Base-by-base conservation (phyloP, 2,329 filamentous ascomycete genomes). In the Pseudogymnoascus sp. region DNA sequence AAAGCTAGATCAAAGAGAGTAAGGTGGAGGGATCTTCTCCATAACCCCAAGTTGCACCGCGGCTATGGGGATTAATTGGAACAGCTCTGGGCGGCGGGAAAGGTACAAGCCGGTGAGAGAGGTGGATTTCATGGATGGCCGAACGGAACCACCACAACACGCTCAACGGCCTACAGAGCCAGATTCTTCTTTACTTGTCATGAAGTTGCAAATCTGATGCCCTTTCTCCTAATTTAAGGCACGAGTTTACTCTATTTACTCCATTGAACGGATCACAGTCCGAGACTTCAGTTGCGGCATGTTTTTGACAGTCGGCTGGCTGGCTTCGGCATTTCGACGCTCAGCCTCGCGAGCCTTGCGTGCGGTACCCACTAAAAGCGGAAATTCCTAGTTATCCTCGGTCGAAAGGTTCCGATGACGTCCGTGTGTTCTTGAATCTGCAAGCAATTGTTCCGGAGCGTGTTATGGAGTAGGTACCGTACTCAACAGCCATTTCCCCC, bases 1-100 rank as follows among this genome's bases (percentile, higher is more conserved):
- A 18, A 56, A 56, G 36, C 49, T 56, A 56, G 49, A 56, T 11
- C 49, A 56, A 56, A 56, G 28, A 36, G 28, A 56, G 49, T 56
- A 34, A 56, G 49, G 49, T 56, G 49, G 49, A 56, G 49, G 49
- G 49, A 56, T 56, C 49, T 56, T 56, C 49, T 56, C 49, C 49
- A 56, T 56, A 56, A 56, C 49, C 49, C 49, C 49, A 56, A 56
- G 49, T 56, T 56, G 49, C 49, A 56, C 49, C 49, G 49, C 49
- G 49, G 49, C 49, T 56, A 56, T 56, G 49, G 49, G 21, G 49
- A 56, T 34, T 56, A 34, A 56, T 11, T 56, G 49, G 28, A 56
- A 56, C 49, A 34, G 49, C 49, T 56, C 25, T 56, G 25, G 49
- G 49, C 49, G 43, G 43, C 21, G 28, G 28, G 49, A 56, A 56